These are phyloP conservation scores for Suillus americanus DNA, from an alignment of 768 basidiomycete genomes.

Conservation along the genomic window DNA sequence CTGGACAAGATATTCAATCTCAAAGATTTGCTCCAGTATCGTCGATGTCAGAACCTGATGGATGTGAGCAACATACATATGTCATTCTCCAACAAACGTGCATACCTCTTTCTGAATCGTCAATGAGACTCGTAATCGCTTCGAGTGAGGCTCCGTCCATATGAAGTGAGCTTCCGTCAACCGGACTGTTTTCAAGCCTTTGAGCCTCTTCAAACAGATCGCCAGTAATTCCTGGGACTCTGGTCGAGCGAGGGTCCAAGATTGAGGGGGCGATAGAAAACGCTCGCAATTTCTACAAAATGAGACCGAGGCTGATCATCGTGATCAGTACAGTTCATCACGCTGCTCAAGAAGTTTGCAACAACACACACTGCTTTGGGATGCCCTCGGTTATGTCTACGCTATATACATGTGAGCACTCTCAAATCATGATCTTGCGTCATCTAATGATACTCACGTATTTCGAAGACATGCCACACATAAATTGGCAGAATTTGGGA, in stretches of 20 bases:
- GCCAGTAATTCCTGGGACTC: slow-evolving; percentile 94
- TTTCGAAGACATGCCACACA: slow-evolving; percentile 89
- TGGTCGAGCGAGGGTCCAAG: slow-evolving; percentile 83
- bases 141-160: slow-evolving; percentile 99
- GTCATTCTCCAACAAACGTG: neutral
- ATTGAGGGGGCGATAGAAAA: slow-evolving; percentile 84
- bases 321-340: neutral
- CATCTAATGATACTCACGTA: slow-evolving; percentile 50
- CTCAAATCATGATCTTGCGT: neutral
- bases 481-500: slow-evolving; percentile 89
- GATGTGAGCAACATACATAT: slow-evolving; percentile 3
- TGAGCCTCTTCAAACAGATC: slow-evolving; percentile 92
- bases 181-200: slow-evolving; percentile 90
- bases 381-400: slow-evolving; percentile 99
- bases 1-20: slow-evolving; percentile 93
- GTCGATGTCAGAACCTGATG: slow-evolving; percentile 86
- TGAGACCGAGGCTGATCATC: slow-evolving; percentile 71
- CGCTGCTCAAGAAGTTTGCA: neutral
- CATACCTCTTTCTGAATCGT: slow-evolving; percentile 98
- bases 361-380: slow-evolving; percentile 80
- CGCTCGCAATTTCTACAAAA: slow-evolving; percentile 97
- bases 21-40: slow-evolving; percentile 95
- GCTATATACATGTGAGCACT: slow-evolving; percentile 34
- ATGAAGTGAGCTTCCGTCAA: slow-evolving; percentile 98
- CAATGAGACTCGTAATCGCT: slow-evolving; percentile 86